Conservation (phyloP, 164 flowering plant genomes). For the Dillenia turbinata region DNA sequence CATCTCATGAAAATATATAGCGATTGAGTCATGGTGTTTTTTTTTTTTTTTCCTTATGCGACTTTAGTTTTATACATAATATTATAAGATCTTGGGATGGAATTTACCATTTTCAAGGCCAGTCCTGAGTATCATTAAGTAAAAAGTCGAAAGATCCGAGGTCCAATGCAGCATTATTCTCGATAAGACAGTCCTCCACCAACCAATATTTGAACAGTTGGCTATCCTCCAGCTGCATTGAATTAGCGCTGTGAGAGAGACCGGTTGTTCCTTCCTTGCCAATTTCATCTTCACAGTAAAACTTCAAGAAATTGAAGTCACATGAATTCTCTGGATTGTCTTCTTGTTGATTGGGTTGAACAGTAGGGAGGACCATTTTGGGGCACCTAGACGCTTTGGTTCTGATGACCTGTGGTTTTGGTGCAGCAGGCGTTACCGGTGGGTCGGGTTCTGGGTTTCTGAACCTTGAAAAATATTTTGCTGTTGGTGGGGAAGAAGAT, state of each 20-base stretch:
- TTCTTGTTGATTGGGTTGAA: background rate
- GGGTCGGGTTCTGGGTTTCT: background rate
- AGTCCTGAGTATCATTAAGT: background rate
- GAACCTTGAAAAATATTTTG: too few relatives aligned
- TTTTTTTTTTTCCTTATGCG: too few relatives aligned
- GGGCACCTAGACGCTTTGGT: slow-evolving; percentile 21
- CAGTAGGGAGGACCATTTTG: slow-evolving; percentile 2
- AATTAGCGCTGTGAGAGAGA: background rate
- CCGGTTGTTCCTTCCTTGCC: background rate
- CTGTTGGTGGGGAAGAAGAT: background rate
- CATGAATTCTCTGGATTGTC: background rate
- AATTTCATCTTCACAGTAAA: background rate
- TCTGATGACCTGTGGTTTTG: background rate
- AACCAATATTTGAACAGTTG: slow-evolving; percentile 1
- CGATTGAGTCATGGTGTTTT: too few relatives aligned
- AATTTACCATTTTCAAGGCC: too few relatives aligned
- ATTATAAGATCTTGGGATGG: too few relatives aligned
- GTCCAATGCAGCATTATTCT: background rate
- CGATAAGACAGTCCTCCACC: background rate
- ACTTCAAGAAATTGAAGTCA: background rate
- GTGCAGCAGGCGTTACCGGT: background rate
- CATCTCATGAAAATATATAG: too few relatives aligned
- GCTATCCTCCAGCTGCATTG: background rate
- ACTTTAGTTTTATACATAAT: too few relatives aligned
- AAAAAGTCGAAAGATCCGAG: slow-evolving; percentile 1